Conservation (phyloP, 805 yeast species). For the Nakazawaea wyomingensis region DNA sequence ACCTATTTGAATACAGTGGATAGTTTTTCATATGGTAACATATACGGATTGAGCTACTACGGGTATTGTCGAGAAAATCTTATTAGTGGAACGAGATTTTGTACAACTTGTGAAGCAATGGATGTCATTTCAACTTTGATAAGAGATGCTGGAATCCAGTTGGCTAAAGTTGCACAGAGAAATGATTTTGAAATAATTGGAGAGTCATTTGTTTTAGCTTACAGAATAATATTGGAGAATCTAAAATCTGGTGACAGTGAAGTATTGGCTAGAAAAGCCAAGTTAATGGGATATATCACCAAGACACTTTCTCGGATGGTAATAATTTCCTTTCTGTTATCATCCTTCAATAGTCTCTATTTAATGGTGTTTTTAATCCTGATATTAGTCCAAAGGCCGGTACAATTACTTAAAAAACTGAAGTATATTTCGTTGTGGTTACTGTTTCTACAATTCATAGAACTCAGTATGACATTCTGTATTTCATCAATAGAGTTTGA, state of each 20-base stretch:
- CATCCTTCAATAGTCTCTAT: neutral
- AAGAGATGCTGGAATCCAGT: conserved; percentile 45
- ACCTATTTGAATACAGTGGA: conserved; percentile 32
- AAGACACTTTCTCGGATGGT: conserved; percentile 18
- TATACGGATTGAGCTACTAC: conserved; percentile 37
- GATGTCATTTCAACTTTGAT: conserved; percentile 43
- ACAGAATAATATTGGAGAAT: conserved; percentile 29
- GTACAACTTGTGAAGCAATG: conserved; percentile 37
- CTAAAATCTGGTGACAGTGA: conserved; percentile 18
- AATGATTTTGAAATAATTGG: conserved; percentile 35
- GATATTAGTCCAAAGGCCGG: neutral
- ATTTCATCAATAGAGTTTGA: conserved; percentile 21
- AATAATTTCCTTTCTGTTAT: neutral
- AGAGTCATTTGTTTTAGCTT: conserved; percentile 35
- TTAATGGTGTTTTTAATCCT: conserved; percentile 1
- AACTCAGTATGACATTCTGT: conserved; percentile 15
- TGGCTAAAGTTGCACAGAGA: conserved; percentile 34
- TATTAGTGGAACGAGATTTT: conserved; percentile 19
- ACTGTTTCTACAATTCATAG: conserved; percentile 15
- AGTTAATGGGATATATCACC: conserved; percentile 21
- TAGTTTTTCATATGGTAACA: conserved; percentile 37
- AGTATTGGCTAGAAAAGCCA: conserved; percentile 20
- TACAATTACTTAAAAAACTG: neutral
- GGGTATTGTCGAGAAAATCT: conserved; percentile 43
- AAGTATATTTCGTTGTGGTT: conserved; percentile 12